Conservation (phyloP, 495 filamentous ascomycete genomes). For the Chaetomium cochliodes region DNA sequence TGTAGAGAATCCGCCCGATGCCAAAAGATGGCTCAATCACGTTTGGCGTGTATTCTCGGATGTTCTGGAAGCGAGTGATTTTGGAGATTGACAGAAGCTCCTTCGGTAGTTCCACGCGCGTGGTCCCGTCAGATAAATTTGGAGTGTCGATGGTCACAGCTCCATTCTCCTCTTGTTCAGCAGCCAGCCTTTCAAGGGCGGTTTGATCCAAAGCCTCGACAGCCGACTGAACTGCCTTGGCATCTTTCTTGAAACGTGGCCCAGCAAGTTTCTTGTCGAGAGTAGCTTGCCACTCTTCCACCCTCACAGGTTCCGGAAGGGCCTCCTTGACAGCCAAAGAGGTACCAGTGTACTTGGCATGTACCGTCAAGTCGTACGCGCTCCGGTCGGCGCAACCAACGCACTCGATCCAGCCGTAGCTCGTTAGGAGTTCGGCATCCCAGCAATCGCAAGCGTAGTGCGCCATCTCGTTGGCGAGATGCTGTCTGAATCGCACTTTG, state of each 20-base stretch:
- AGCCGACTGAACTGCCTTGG: conserved; percentile 57
- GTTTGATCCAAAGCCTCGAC: conserved; percentile 55
- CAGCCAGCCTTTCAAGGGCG: conserved; percentile 48
- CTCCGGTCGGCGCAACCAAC: conserved; percentile 62
- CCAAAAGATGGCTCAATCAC: conserved; percentile 73
- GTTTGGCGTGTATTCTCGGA: conserved; percentile 63
- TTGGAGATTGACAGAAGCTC: conserved; percentile 58
- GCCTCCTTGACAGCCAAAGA: conserved; percentile 59
- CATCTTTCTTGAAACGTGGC: conserved; percentile 60
- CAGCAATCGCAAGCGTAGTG: conserved; percentile 71
- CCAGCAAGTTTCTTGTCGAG: conserved; percentile 66
- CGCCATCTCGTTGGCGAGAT: conserved; percentile 67
- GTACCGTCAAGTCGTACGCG: conserved; percentile 66
- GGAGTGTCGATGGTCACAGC: conserved; percentile 57
- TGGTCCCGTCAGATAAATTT: conserved; percentile 51
- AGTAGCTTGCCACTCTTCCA: conserved; percentile 61
- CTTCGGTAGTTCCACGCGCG: conserved; percentile 53
- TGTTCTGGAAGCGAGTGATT: conserved; percentile 50
- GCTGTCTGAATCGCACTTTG: conserved; percentile 68
- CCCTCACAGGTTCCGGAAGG: conserved; percentile 55
- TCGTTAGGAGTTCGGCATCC: conserved; percentile 66
- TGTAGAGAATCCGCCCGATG: conserved; percentile 65
- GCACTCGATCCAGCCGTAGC: conserved; percentile 70
- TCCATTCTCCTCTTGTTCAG: conserved; percentile 49
- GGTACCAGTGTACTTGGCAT: conserved; percentile 60